Evolutionary conservation across 1,139 yeast genomes (phyloP), one percentile per base, ranked within the genome.

Genomic region (Blastobotrys capitulatus): DNA sequence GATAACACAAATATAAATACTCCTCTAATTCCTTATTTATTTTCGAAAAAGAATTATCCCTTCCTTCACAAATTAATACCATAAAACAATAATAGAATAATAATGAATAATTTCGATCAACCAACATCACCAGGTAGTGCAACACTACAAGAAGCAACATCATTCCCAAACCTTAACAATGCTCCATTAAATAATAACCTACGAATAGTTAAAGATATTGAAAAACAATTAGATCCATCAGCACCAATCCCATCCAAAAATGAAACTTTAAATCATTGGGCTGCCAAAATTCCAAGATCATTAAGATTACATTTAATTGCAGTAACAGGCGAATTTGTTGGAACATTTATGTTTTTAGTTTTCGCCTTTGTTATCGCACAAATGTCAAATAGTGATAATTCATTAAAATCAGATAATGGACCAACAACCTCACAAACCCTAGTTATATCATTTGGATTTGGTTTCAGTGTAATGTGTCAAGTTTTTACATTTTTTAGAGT

Each of bases 381-480:
- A 66, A 27, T 48, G 15, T 49, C 95, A 56, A 86, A 86, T 71
- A 81, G 50, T 36, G 58, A 54, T 46, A 46, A 47, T 34, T 49
- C 45, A n/a, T 50, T 50, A 12, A 47, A 52, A 20, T 54, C 60
- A 13, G 76, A 76, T 22, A 77, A 90, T 35, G 78, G 81, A 62
- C 89, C 95, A 43, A 74, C 78, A 48, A 42, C 49, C n/a, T 42
- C 49, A 16, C 81, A 78, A 66, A 71, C 86, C 60, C 76, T 85
- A 55, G 83, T 86, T 89, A 88, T 88, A 62, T 73, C 95, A 4
- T 77, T 85, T 50, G 96, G 96, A 60, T 88, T 88, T 70, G 96
- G 96, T 54, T 85, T 86, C 62, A 83, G 89, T 58, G 88, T 88
- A 52, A 79, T 85, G 80, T 81, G 84, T 61, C 79, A 79, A 56